A percentile compares a stretch with the other conserved stretches of the same genome.
Evolutionary conservation across 257 asterid genomes (phyloP).

Genomic region (Osmanthus fragrans): DNA sequence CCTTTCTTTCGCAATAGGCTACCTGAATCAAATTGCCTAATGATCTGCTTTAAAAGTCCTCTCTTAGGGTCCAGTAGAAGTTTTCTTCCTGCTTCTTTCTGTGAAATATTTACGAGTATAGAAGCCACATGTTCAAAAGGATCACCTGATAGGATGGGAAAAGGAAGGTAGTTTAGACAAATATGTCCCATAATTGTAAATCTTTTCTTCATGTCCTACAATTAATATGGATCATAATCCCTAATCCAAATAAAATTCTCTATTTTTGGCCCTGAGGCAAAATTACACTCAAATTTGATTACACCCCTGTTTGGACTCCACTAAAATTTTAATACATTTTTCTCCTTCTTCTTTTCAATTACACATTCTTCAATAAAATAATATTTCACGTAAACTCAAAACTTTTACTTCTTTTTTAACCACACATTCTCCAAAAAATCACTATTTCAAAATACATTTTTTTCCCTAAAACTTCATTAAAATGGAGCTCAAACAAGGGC

Average conservation of each 20-base stretch:
- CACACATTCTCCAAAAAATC: too few species aligned
- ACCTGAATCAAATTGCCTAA: constrained; percentile 76
- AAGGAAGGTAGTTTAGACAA: neutral
- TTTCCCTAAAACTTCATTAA: too few species aligned
- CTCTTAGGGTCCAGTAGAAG: constrained; percentile 83
- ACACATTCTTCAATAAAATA: too few species aligned
- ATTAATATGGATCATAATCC: neutral
- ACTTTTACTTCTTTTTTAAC: too few species aligned
- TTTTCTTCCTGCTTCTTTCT: constrained; percentile 82
- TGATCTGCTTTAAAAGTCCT: constrained; percentile 83
- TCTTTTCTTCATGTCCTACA: neutral
- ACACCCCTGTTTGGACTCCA: too few species aligned
- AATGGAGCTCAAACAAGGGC: too few species aligned
- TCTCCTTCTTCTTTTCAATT: too few species aligned
- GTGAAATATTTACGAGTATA: constrained; percentile 79
- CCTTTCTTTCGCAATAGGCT: constrained; percentile 82
- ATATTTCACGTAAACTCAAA: too few species aligned
- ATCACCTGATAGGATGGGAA: constrained; percentile 52
- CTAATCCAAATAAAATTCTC: neutral
- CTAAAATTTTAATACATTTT: too few species aligned
- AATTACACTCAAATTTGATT: too few species aligned
- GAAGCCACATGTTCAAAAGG: constrained; percentile 91
- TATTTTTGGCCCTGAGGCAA: too few species aligned
- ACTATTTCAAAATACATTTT: too few species aligned
- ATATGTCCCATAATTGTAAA: neutral